A percentile compares a stretch with the other conserved stretches of the same genome.
phyloP scores from a whole-genome alignment of 1,284 basidiomycete genomes.

The Wolfiporia cocos region DNA sequence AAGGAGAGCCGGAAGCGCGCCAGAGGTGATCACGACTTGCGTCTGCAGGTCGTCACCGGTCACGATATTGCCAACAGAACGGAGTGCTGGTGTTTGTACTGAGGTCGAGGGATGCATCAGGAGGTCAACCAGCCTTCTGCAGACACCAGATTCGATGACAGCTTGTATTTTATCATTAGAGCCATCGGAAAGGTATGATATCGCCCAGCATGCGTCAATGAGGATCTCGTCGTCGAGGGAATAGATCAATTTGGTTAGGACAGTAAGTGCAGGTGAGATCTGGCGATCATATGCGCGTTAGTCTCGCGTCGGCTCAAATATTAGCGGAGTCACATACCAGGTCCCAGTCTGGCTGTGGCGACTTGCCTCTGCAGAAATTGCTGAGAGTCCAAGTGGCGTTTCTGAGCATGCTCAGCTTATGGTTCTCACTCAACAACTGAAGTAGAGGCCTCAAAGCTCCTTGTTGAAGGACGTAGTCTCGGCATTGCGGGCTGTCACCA shows the following conservation, averaged over 20 bases:
- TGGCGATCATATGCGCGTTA: conserved; percentile 24
- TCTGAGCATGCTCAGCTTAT: conserved; percentile 95
- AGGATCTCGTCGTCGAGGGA: conserved; percentile 98
- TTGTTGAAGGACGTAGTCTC: conserved; percentile 83
- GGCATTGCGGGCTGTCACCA: conserved; percentile 90
- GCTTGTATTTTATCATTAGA: conserved; percentile 99
- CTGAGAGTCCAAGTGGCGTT: conserved; percentile 98
- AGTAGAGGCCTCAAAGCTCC: conserved; percentile 72
- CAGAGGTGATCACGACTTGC: conserved; percentile 96
- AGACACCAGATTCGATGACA: conserved; percentile 97
- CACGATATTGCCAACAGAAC: conserved; percentile 98
- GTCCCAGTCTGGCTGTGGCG: conserved; percentile 94
- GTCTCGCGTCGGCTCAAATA: conserved; percentile 5
- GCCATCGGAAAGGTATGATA: conserved; percentile 98
- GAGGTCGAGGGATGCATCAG: conserved; percentile 97
- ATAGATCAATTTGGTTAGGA: conserved; percentile 98
- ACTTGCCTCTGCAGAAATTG: conserved; percentile 97
- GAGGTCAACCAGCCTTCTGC: conserved; percentile 94
- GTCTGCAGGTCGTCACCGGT: conserved; percentile 99
- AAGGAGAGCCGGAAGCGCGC: conserved; percentile 90
- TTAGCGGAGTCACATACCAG: too few species aligned
- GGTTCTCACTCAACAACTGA: conserved; percentile 74
- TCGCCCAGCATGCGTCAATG: conserved; percentile 99
- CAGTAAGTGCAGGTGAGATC: conserved; percentile 95
- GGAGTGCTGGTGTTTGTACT: conserved; percentile 97